These are phyloP conservation scores for Leccinum fuscescens DNA, from an alignment of 1,284 basidiomycete genomes.

Conservation along the genomic window DNA sequence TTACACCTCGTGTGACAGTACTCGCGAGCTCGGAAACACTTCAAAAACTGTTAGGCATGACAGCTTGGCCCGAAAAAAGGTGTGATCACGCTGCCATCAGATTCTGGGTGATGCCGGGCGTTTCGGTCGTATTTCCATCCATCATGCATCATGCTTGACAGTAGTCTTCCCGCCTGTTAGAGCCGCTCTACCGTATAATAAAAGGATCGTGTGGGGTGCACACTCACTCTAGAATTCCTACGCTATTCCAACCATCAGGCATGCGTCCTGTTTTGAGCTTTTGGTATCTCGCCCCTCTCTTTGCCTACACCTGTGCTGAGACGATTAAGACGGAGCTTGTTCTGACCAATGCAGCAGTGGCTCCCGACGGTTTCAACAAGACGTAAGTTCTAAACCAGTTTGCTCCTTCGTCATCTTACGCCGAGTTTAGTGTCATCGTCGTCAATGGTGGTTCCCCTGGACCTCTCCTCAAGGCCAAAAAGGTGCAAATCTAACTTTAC, in stretches of 20 bases:
- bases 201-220: not conserved
- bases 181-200: not conserved
- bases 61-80: not conserved
- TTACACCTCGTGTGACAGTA: not conserved
- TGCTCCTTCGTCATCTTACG: not conserved
- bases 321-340: conserved; percentile 18
- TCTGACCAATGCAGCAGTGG: conserved; percentile 29
- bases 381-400: conserved; percentile 4
- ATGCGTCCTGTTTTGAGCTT: conserved; percentile 17
- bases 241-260: not conserved
- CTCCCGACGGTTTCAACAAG: conserved; percentile 35
- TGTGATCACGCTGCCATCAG: not conserved
- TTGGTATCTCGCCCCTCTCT: conserved; percentile 13
- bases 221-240: not conserved
- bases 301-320: conserved; percentile 11
- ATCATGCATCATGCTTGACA: not conserved
- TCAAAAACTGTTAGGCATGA: not conserved
- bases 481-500: conserved; percentile 32
- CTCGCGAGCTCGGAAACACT: not conserved
- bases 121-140: not conserved
- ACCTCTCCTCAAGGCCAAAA: conserved; percentile 23
- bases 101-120: not conserved
- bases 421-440: conserved; percentile 21
- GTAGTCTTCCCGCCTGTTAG: not conserved
- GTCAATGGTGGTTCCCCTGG: conserved; percentile 28